Evolutionary conservation across 306 rosid genomes (phyloP).

Genomic region (Lathyrus sativus): DNA sequence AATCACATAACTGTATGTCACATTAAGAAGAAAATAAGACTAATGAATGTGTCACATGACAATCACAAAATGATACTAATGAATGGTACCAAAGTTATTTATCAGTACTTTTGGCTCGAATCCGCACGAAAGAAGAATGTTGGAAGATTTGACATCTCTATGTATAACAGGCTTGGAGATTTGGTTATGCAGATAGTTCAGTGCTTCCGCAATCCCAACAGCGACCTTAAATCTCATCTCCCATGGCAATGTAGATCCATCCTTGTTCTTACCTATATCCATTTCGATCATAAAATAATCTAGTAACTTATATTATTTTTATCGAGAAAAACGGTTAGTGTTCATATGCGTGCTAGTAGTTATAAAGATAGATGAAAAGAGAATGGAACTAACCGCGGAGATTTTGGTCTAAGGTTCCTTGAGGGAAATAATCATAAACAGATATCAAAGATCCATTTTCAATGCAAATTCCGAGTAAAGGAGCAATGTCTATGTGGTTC

Average conservation of each 20-base stretch:
- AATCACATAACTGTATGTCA: slow-evolving; percentile 73
- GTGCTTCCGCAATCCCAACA: slow-evolving; percentile 70
- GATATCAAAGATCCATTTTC: slow-evolving; percentile 53
- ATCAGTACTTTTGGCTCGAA: slow-evolving; percentile 69
- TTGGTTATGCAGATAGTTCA: slow-evolving; percentile 70
- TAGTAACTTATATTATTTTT: no score
- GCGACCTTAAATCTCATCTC: slow-evolving; percentile 69
- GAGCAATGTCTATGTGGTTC: slow-evolving; percentile 54
- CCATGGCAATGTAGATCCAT: slow-evolving; percentile 59
- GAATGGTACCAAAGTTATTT: slow-evolving; percentile 1
- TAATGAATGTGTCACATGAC: slow-evolving; percentile 19
- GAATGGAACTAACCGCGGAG: slow-evolving; percentile 48
- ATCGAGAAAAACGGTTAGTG: slow-evolving; percentile 15
- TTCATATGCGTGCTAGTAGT: slow-evolving; percentile 10
- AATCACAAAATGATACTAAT: not conserved
- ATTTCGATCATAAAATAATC: not conserved
- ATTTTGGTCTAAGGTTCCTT: slow-evolving; percentile 73
- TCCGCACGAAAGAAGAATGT: slow-evolving; percentile 70
- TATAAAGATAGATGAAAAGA: slow-evolving; percentile 3
- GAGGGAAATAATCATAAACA: slow-evolving; percentile 70
- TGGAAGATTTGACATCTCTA: slow-evolving; percentile 89
- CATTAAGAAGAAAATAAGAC: slow-evolving; percentile 13
- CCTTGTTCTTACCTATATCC: slow-evolving; percentile 51
- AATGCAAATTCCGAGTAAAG: slow-evolving; percentile 63
- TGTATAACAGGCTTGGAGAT: slow-evolving; percentile 71